Evolutionary conservation across 2,329 filamentous ascomycete species (phyloP).

Genomic region (Ceratocystis eucalypticola): DNA sequence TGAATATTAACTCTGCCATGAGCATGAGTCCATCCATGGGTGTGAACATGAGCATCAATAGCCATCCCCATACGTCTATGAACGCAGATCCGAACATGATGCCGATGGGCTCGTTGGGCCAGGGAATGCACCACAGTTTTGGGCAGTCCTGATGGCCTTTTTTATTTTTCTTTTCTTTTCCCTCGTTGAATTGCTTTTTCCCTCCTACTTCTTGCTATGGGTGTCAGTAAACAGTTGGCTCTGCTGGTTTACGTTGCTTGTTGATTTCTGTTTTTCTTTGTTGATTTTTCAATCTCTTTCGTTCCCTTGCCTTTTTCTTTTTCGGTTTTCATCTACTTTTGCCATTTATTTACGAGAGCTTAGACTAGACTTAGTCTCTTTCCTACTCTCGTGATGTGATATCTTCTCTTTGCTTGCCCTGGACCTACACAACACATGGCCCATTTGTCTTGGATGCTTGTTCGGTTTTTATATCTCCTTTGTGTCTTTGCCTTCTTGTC

Average conservation of each 20-base stretch:
- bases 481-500: background rate
- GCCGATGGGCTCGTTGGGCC: background rate
- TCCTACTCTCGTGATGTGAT: background rate
- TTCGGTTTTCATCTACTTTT: background rate
- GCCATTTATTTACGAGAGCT: background rate
- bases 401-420: background rate
- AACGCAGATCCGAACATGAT: background rate
- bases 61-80: background rate
- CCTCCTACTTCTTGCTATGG: background rate
- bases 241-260: background rate
- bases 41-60: background rate
- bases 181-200: background rate
- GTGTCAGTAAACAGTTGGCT: background rate
- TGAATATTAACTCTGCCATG: background rate
- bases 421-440: no score
- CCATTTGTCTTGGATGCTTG: background rate
- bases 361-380: no score
- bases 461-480: background rate
- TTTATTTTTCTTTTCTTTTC: background rate
- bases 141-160: background rate
- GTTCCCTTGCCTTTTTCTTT: background rate
- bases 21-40: conserved; percentile 3
- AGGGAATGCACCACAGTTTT: background rate
- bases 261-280: background rate
- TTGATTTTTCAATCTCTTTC: background rate